Evolutionary conservation across 768 basidiomycete species (phyloP).

Genomic region (Serpula lacrymans): DNA sequence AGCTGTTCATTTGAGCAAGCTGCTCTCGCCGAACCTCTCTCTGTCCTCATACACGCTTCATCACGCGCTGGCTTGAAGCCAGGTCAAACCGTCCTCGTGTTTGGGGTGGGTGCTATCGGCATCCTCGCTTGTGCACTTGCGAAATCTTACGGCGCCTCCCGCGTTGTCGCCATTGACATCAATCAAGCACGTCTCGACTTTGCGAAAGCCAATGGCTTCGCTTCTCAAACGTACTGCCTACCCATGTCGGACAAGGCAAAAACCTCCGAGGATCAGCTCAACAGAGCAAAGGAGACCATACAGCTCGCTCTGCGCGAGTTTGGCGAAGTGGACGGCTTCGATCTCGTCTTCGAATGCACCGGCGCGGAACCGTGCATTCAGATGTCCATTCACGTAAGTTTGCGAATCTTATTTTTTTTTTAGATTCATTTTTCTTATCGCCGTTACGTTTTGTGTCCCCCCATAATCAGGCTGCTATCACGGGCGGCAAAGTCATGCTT

Average conservation of each 20-base stretch:
- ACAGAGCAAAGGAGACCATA: constrained; percentile 57
- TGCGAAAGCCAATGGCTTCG: constrained; percentile 72
- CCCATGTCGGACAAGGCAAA: constrained; percentile 48
- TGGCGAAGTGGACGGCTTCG: constrained; percentile 72
- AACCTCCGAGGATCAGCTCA: constrained; percentile 54
- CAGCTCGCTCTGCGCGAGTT: constrained; percentile 52
- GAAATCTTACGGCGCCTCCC: constrained; percentile 63
- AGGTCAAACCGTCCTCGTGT: constrained; percentile 77
- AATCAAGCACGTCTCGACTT: constrained; percentile 79
- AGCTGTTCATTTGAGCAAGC: constrained; percentile 74
- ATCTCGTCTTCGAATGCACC: constrained; percentile 93
- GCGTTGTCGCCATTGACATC: constrained; percentile 82
- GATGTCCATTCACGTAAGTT: constrained; percentile 82
- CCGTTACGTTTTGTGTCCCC: constrained; percentile 13
- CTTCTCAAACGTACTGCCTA: constrained; percentile 65
- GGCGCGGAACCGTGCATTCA: constrained; percentile 92
- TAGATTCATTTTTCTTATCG: constrained; percentile 5
- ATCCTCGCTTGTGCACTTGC: constrained; percentile 84
- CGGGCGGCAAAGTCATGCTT: constrained; percentile 89
- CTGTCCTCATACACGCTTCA: constrained; percentile 73
- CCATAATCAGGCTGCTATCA: constrained; percentile 68
- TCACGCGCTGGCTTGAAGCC: constrained; percentile 40
- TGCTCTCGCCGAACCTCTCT: constrained; percentile 90
- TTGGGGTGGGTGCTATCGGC: constrained; percentile 93
- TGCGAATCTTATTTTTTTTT: constrained; percentile 7